These are phyloP conservation scores for Fusarium circinatum DNA, from an alignment of 2,329 filamentous ascomycete genomes.

Conservation along the genomic window DNA sequence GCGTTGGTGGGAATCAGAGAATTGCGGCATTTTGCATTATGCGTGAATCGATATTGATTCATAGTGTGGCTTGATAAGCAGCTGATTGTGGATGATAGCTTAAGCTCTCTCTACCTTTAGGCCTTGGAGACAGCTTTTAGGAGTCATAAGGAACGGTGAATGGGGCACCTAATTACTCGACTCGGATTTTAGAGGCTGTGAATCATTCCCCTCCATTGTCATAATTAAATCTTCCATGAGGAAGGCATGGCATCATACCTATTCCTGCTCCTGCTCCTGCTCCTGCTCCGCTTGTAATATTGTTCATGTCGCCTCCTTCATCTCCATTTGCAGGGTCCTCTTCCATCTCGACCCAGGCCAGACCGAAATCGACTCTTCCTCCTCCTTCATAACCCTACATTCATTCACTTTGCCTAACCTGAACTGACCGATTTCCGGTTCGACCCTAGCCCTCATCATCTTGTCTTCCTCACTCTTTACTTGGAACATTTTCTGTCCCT, in stretches of 20 bases:
- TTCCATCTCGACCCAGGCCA: slow-evolving; percentile 6
- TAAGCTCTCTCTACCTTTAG: background rate
- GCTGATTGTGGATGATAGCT: background rate
- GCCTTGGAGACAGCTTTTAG: background rate
- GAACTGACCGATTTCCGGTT: background rate
- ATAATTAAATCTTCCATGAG: background rate
- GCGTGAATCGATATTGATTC: background rate
- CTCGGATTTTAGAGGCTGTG: background rate
- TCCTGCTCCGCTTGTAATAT: slow-evolving; percentile 19
- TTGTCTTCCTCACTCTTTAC: background rate
- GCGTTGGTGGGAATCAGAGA: slow-evolving; percentile 24
- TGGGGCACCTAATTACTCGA: background rate
- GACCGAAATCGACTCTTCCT: slow-evolving; percentile 7
- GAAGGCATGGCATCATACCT: background rate
- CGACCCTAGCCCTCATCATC: background rate
- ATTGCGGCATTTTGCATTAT: slow-evolving; percentile 14
- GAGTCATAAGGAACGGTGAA: background rate
- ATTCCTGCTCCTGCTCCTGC: background rate
- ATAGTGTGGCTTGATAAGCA: slow-evolving; percentile 24
- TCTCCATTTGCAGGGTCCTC: slow-evolving; percentile 16
- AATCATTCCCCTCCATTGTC: background rate
- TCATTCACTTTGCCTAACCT: slow-evolving; percentile 16
- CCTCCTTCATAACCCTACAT: slow-evolving; percentile 5
- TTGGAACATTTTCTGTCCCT: background rate
- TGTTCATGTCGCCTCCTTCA: slow-evolving; percentile 14